These are phyloP conservation scores for Penstemon eatonii DNA, from an alignment of 257 asterid genomes.

Conservation along the genomic window DNA sequence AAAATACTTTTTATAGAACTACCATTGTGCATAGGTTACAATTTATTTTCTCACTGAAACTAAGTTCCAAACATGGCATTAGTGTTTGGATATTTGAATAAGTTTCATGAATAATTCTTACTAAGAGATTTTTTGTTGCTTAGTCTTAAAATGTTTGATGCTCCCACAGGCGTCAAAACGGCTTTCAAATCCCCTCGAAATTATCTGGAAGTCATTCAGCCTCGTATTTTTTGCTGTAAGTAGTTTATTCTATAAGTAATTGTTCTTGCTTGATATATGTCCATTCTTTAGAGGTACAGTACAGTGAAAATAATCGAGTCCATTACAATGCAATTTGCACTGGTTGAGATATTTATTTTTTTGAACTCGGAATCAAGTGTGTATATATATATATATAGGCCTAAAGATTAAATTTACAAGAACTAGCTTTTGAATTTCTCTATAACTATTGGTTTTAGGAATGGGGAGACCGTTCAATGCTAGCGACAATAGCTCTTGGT, in stretches of 20 bases:
- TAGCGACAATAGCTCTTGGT: slow-evolving; percentile 95
- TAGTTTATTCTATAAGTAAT: slow-evolving; percentile 16
- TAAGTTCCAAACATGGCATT: no score
- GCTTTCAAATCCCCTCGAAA: slow-evolving; percentile 83
- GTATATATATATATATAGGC: no score
- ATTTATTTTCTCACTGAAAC: no score
- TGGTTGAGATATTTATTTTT: neutral
- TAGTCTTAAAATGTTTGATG: neutral
- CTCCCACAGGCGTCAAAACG: slow-evolving; percentile 54
- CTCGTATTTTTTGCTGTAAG: slow-evolving; percentile 96
- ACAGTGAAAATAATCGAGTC: neutral
- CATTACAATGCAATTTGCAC: neutral
- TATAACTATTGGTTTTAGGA: slow-evolving; percentile 42
- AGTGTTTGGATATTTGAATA: no score
- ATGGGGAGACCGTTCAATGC: slow-evolving; percentile 99
- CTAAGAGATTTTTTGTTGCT: no score
- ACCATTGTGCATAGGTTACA: no score
- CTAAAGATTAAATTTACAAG: neutral
- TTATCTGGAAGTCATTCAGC: slow-evolving; percentile 93
- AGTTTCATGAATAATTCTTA: no score
- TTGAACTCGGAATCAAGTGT: neutral
- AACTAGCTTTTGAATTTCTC: slow-evolving; percentile 4
- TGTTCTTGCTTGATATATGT: neutral
- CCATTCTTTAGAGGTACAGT: neutral
- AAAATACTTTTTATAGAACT: neutral